These are phyloP conservation scores for Dendrothele bispora DNA, from an alignment of 768 basidiomycete genomes.

Conservation along the genomic window DNA sequence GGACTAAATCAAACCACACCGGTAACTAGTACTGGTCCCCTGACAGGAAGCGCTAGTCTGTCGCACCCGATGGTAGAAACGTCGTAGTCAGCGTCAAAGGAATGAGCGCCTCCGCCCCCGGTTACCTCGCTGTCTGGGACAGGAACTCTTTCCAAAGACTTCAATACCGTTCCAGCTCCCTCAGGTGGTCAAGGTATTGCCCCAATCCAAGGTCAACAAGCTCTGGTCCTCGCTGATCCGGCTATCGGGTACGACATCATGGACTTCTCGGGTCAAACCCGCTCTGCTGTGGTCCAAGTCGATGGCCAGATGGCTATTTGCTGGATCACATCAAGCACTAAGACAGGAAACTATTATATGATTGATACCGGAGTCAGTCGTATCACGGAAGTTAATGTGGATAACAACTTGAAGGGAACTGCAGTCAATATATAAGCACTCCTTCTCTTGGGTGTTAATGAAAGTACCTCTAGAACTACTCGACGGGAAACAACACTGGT, in stretches of 20 bases:
- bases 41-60: slow-evolving; percentile 42
- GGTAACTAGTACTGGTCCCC: slow-evolving; percentile 50
- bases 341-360: slow-evolving; percentile 46
- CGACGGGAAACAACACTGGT: slow-evolving; percentile 29
- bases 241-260: slow-evolving; percentile 39
- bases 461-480: slow-evolving; percentile 33
- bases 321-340: slow-evolving; percentile 40
- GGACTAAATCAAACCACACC: slow-evolving; percentile 51
- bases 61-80: slow-evolving; percentile 42
- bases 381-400: slow-evolving; percentile 46
- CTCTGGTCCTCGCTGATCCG: slow-evolving; percentile 38
- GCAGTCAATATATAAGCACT: slow-evolving; percentile 33
- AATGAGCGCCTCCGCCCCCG: slow-evolving; percentile 39
- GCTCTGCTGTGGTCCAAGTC: slow-evolving; percentile 28
- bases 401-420: slow-evolving; percentile 40
- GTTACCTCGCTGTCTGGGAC: slow-evolving; percentile 52
- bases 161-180: slow-evolving; percentile 33
- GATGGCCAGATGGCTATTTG: slow-evolving; percentile 40
- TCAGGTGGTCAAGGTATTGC: slow-evolving; percentile 45
- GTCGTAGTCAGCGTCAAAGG: slow-evolving; percentile 51
- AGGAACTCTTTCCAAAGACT: slow-evolving; percentile 42
- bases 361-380: slow-evolving; percentile 38
- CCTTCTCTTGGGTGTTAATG: background rate
- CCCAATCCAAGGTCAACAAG: slow-evolving; percentile 36
- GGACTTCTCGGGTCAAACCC: slow-evolving; percentile 24